phyloP scores from a whole-genome alignment of 164 flowering plant genomes.

The Akebia trifoliata region DNA sequence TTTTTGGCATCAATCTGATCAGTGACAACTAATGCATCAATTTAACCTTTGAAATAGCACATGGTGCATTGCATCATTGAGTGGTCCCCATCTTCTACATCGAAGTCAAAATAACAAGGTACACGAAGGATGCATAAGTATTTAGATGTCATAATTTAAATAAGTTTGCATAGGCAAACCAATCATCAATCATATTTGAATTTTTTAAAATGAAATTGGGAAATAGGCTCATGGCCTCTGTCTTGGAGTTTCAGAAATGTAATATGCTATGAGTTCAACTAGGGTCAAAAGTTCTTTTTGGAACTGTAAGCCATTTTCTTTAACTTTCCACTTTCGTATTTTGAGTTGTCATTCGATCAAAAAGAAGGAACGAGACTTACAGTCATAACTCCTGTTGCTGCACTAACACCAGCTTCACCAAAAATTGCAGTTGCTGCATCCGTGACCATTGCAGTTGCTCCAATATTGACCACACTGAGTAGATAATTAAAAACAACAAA shows the following conservation, averaged over 20 bases:
- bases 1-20: background rate
- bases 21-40: background rate
- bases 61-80: no score
- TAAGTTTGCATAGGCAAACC: no score
- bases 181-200: background rate
- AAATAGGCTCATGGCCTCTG: no score
- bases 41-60: background rate
- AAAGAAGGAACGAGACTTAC: slow-evolving; percentile 38
- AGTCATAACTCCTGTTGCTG: slow-evolving; percentile 99
- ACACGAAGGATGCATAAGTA: no score
- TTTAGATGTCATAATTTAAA: no score
- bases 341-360: background rate
- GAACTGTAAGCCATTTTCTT: slow-evolving; percentile 9
- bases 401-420: slow-evolving; percentile 98
- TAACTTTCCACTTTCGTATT: slow-evolving; percentile 1
- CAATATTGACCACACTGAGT: slow-evolving; percentile 89
- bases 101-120: slow-evolving; percentile 1
- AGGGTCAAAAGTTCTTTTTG: background rate
- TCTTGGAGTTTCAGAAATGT: background rate
- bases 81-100: background rate
- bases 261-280: no score
- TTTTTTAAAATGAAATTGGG: background rate
- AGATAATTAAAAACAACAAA: slow-evolving; percentile 22
- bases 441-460: slow-evolving; percentile 98
- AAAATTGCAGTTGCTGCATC: slow-evolving; percentile 90